These are phyloP conservation scores for Globisporangium orthogonon DNA, from an alignment of 352 stramenopile species.

Conservation along the genomic window DNA sequence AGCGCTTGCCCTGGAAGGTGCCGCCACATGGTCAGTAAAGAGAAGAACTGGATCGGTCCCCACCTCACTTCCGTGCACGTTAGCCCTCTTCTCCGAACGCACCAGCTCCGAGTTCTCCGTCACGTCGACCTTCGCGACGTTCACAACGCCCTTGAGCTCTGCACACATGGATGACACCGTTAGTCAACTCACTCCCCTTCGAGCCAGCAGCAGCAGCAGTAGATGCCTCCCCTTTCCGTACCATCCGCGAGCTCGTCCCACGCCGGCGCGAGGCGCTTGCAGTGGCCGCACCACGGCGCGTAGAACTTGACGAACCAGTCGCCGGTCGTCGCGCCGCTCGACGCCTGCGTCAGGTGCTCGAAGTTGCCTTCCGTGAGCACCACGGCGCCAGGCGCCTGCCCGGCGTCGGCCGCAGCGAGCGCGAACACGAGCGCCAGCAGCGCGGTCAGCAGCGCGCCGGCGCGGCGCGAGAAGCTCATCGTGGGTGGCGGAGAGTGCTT, in stretches of 20 bases:
- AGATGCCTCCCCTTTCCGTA: conserved; percentile 1
- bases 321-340: conserved; percentile 87
- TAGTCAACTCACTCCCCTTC: background rate
- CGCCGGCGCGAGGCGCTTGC: conserved; percentile 46
- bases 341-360: conserved; percentile 87
- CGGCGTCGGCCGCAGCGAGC: background rate
- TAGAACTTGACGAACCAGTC: conserved; percentile 89
- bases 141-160: conserved; percentile 82
- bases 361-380: conserved; percentile 72
- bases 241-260: conserved; percentile 78
- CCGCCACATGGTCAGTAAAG: background rate
- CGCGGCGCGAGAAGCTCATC: conserved; percentile 3
- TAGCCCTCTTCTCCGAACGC: background rate
- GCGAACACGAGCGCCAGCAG: conserved; percentile 19
- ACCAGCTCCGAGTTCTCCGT: conserved; percentile 63
- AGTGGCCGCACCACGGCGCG: conserved; percentile 69
- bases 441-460: conserved; percentile 8
- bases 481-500: background rate
- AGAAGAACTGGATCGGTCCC: no score
- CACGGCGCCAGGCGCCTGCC: conserved; percentile 37
- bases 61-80: no score
- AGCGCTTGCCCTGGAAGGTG: conserved; percentile 52
- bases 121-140: conserved; percentile 89
- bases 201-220: no score
- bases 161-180: background rate